Base-by-base conservation (phyloP, 2,329 filamentous ascomycete genomes). In the Sporothrix euskadiensis region DNA sequence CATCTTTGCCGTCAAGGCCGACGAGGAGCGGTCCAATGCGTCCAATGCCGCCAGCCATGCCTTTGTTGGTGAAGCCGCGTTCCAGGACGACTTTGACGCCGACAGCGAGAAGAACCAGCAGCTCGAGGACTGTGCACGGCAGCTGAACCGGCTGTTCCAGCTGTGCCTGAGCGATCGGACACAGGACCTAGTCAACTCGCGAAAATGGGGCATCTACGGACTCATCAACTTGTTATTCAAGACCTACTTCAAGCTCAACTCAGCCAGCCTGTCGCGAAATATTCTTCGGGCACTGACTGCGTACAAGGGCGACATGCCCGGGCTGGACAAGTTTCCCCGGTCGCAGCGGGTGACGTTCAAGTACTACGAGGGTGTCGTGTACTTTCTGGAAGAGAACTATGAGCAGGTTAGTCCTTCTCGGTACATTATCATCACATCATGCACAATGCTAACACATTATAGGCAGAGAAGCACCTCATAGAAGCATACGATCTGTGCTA, bases 131-230 rank as follows among this genome's bases (percentile, higher is more conserved):
- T 94, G 94, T 49, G 94, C 96, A 19, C 89, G 95, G 76, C 90
- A 95, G 61, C 89, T 99, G 74, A 98, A 98, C 81, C 89, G 92
- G 68, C 94, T 98, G 77, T 99, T 98, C 81, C 93, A 92, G 19
- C 83, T 97, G 4, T 99, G 96, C 81, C 85, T 97, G 68, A 94
- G 90, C 78, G 96, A 99, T 81, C 91, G 94, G 93, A 75, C 90
- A 92, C 71, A 74, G 19, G 77, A 77, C 16, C 85, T 98, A 61
- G 90, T 94, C 79, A 92, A 97, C 78, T 98, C 95, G 9, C 90
- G 96, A 72, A 99, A 98, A 88, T 99, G 96, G 96, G 97, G 94
- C 7, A 92, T 97, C 66, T 99, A 99, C 84, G 94, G 94, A 81
- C 91, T 95, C 76, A 94, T 94, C 79, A 98, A 97, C 80, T 87